phyloP scores from a whole-genome alignment of 75 land plant genomes.

The Isoetes taiwanensis region DNA sequence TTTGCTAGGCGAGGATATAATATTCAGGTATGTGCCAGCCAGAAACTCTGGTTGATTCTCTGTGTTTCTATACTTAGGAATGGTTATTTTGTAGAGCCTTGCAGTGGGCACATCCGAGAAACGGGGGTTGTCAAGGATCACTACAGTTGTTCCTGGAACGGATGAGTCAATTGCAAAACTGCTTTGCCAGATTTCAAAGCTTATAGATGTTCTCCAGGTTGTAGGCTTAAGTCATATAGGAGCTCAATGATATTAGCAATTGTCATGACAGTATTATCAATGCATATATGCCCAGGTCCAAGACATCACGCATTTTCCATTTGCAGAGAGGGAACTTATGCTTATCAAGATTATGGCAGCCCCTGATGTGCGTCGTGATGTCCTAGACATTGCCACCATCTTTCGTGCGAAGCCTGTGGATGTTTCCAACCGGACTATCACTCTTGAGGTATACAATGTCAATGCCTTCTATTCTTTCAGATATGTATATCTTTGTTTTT shows the following conservation, averaged over 20 bases:
- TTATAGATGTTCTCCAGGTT: constrained; percentile 79
- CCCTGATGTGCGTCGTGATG: constrained; percentile 59
- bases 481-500: no score
- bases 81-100: constrained; percentile 48
- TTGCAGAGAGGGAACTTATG: constrained; percentile 89
- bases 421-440: constrained; percentile 84
- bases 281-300: constrained; percentile 39
- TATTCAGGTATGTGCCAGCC: constrained; percentile 88
- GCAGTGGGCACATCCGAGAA: constrained; percentile 89
- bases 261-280: not conserved
- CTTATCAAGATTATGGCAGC: constrained; percentile 78
- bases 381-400: constrained; percentile 79
- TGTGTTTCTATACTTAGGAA: not conserved
- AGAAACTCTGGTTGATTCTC: not conserved
- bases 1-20: constrained; percentile 89
- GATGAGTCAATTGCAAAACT: constrained; percentile 83
- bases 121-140: constrained; percentile 73
- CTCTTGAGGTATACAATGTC: constrained; percentile 64
- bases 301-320: constrained; percentile 82
- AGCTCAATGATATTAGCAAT: not conserved
- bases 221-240: not conserved
- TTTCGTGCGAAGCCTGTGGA: constrained; percentile 92
- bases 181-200: constrained; percentile 66
- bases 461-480: no score
- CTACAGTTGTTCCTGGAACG: constrained; percentile 95